Percentiles rank a stretch among this genome's conserved stretches.
Conservation (phyloP, 495 filamentous ascomycete genomes). For the Penicillium herquei region DNA sequence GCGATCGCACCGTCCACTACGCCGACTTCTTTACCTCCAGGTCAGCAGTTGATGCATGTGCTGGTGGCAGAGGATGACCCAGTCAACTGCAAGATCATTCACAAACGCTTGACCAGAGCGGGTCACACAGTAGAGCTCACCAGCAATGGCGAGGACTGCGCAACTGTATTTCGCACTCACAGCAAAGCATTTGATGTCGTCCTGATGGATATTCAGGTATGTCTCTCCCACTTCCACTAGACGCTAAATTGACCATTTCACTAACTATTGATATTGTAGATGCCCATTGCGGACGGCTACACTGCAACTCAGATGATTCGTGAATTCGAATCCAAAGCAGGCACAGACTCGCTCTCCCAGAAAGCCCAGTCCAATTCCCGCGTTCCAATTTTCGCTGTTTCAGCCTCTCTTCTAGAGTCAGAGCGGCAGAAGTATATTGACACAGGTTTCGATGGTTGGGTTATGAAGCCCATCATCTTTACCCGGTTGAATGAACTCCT, state of each 20-base stretch:
- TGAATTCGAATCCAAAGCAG: slow-evolving; percentile 58
- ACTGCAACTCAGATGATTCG: slow-evolving; percentile 82
- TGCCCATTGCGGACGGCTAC: slow-evolving; percentile 91
- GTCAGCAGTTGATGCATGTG: slow-evolving; percentile 49
- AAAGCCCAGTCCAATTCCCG: slow-evolving; percentile 50
- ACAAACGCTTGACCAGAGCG: slow-evolving; percentile 77
- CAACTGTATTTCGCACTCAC: slow-evolving; percentile 60
- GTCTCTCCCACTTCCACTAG: slow-evolving; percentile 6
- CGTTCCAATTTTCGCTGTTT: slow-evolving; percentile 86
- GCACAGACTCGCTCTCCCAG: slow-evolving; percentile 43
- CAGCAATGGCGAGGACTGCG: slow-evolving; percentile 86
- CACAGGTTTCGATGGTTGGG: slow-evolving; percentile 91
- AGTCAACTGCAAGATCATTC: slow-evolving; percentile 83
- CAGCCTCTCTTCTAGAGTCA: slow-evolving; percentile 76
- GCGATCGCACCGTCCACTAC: slow-evolving; percentile 5
- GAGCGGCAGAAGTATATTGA: slow-evolving; percentile 68
- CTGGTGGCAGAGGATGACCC: slow-evolving; percentile 93
- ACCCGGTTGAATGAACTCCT: slow-evolving; percentile 59
- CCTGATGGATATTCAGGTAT: slow-evolving; percentile 93
- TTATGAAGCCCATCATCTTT: slow-evolving; percentile 76
- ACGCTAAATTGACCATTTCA: neutral
- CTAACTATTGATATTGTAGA: slow-evolving; percentile 48
- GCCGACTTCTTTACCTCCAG: slow-evolving; percentile 15
- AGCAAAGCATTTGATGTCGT: slow-evolving; percentile 71
- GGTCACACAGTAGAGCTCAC: slow-evolving; percentile 74